Evolutionary conservation across 148 eudicot species (phyloP), one percentile per base, ranked within the genome.

Genomic region (Rhododendron ovatum): DNA sequence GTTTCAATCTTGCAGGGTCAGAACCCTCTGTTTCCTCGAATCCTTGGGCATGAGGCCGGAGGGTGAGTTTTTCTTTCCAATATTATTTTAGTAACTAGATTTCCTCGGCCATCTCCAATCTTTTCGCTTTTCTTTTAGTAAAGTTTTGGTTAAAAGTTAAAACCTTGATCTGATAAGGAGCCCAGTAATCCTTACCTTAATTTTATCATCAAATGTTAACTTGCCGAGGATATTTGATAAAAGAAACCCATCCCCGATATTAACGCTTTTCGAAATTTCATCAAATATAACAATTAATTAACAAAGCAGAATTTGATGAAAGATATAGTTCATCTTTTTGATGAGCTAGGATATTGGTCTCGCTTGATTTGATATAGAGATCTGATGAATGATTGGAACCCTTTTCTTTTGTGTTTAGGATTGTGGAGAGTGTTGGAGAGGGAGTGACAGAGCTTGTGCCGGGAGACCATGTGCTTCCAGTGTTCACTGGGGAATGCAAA

Each of bases 21-120:
- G 55, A 65, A 87, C 69, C 83, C 88, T 1, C 0, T 83, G 37
- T 90, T 86, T 88, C 93, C 93, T 43, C 84, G 92, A 48, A 91
- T 91, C 71, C 82, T 91, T 10, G 93, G 93, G 41, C 93, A 91
- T 43, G 93, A 91, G 83, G 91, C 93, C 35, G 92, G 91, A 69
- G 92, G 92, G 93, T 89, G 89, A 63, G 83, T 51, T 28, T 50
- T 47, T 79, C 1, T 47, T 47, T 48, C 75, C 74, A 26, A 10
- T 4, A 26, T n/a, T 0, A 26, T n/a, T 24, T 61, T 61, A 61
- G 0, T 1, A 7, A 0, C 26, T 2, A 61, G 26, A 24, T 22
- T 26, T 28, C 71, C n/a, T n/a, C 0, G 30, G 71, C 71, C 71
- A 7, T 65, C 71, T 65, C 9, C 14, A 65, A 65, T n/a, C 26